phyloP scores from a whole-genome alignment of 2,329 filamentous ascomycete species.

The Colletotrichum tabaci region DNA sequence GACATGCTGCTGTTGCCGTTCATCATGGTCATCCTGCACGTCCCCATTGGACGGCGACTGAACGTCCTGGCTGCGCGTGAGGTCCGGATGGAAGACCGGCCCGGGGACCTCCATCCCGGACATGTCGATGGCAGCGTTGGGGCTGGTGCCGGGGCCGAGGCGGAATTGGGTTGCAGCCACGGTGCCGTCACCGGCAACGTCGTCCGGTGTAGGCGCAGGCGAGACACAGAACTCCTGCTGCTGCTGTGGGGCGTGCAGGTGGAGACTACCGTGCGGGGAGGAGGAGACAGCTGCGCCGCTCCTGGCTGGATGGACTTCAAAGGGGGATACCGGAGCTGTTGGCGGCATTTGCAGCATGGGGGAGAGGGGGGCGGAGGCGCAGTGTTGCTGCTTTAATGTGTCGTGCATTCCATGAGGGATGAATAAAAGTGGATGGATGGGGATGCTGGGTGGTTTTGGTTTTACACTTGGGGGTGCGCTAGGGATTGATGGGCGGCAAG shows the following conservation, averaged over 20 bases:
- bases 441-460: not conserved
- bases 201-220: slow-evolving; percentile 28
- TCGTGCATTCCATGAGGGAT: slow-evolving; percentile 17
- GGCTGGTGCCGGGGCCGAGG: slow-evolving; percentile 37
- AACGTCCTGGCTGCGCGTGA: not conserved
- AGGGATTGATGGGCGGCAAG: slow-evolving; percentile 13
- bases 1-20: slow-evolving; percentile 21
- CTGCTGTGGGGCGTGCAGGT: slow-evolving; percentile 46
- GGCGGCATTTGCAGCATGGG: slow-evolving; percentile 18
- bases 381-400: slow-evolving; percentile 42
- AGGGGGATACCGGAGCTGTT: slow-evolving; percentile 21
- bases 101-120: slow-evolving; percentile 15
- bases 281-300: slow-evolving; percentile 18
- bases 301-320: slow-evolving; percentile 26
- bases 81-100: slow-evolving; percentile 24
- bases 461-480: not conserved
- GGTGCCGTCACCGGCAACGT: slow-evolving; percentile 12
- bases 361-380: slow-evolving; percentile 7
- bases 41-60: not conserved
- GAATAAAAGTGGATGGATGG: slow-evolving; percentile 23
- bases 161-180: slow-evolving; percentile 38
- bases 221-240: slow-evolving; percentile 25
- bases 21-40: slow-evolving; percentile 27
- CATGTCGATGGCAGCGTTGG: slow-evolving; percentile 19
- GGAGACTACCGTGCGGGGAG: slow-evolving; percentile 31